Conservation (phyloP, 108 stramenopile species). For the Pseudonitzschia pungens region DNA sequence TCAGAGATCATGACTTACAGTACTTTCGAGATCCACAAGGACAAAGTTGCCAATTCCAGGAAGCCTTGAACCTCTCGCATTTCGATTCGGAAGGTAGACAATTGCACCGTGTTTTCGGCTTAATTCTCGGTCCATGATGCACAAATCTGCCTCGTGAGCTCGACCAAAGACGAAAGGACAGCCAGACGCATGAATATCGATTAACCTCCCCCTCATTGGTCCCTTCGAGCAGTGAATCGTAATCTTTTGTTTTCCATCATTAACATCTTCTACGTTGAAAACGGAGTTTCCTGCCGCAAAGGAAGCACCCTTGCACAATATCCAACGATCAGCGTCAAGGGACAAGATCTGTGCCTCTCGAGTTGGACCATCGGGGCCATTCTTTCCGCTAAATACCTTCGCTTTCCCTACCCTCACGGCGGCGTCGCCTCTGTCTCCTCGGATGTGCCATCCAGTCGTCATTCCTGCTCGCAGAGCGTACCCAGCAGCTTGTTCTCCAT, state of each 20-base stretch:
- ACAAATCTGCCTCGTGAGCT: conserved; percentile 88
- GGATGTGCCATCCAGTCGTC: conserved; percentile 86
- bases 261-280: conserved; percentile 84
- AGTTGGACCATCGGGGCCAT: conserved; percentile 40
- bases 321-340: conserved; percentile 89
- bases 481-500: conserved; percentile 80
- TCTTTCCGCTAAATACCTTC: conserved; percentile 62
- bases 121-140: conserved; percentile 89
- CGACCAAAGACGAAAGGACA: conserved; percentile 90
- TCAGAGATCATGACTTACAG: conserved; percentile 77
- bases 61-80: conserved; percentile 11
- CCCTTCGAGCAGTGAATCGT: conserved; percentile 89
- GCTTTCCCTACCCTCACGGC: conserved; percentile 88
- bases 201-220: conserved; percentile 82
- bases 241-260: conserved; percentile 81
- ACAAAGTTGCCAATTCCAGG: conserved; percentile 58
- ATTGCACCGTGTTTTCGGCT: conserved; percentile 87
- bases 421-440: conserved; percentile 86
- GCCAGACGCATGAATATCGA: conserved; percentile 68
- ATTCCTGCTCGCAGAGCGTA: conserved; percentile 73
- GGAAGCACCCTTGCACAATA: conserved; percentile 76
- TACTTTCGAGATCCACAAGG: conserved; percentile 85
- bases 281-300: conserved; percentile 91
- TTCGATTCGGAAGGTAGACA: conserved; percentile 56
- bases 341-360: conserved; percentile 73